phyloP scores from a whole-genome alignment of 1,284 basidiomycete species.

The Ceratobasidium sp. region DNA sequence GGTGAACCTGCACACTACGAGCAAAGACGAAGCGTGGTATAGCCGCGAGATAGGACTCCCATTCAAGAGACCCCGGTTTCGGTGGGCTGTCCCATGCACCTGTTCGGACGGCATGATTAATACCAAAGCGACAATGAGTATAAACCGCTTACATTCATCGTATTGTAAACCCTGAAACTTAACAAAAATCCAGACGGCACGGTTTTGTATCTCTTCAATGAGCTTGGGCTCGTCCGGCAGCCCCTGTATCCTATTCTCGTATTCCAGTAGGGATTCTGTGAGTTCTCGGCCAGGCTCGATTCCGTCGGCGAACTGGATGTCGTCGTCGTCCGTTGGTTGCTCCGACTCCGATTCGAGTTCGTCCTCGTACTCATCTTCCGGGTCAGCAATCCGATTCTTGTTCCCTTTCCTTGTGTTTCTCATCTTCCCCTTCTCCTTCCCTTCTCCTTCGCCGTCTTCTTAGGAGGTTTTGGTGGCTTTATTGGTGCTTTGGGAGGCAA shows the following conservation, averaged over 20 bases:
- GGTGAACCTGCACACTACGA: slow-evolving; percentile 66
- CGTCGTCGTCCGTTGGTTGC: slow-evolving; percentile 48
- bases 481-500: slow-evolving; percentile 46
- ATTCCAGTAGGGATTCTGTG: slow-evolving; percentile 65
- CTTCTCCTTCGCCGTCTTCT: slow-evolving; percentile 37
- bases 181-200: slow-evolving; percentile 72
- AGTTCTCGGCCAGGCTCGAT: slow-evolving; percentile 61
- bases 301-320: slow-evolving; percentile 59
- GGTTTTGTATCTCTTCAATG: slow-evolving; percentile 62
- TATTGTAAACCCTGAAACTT: slow-evolving; percentile 94
- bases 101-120: slow-evolving; percentile 47
- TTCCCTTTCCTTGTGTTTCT: slow-evolving; percentile 45
- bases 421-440: slow-evolving; percentile 46
- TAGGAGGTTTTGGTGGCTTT: neutral
- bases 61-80: slow-evolving; percentile 61
- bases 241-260: slow-evolving; percentile 59
- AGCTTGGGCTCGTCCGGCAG: slow-evolving; percentile 52
- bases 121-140: slow-evolving; percentile 5
- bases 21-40: slow-evolving; percentile 71
- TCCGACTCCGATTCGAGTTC: slow-evolving; percentile 14
- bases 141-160: slow-evolving; percentile 70
- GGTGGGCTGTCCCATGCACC: slow-evolving; percentile 94
- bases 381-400: slow-evolving; percentile 41
- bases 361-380: slow-evolving; percentile 44
- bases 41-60: slow-evolving; percentile 69